Evolutionary conservation across 352 stramenopile species (phyloP), one percentile per base, ranked within the genome.

Genomic region (Phytophthora fragariaefolia): DNA sequence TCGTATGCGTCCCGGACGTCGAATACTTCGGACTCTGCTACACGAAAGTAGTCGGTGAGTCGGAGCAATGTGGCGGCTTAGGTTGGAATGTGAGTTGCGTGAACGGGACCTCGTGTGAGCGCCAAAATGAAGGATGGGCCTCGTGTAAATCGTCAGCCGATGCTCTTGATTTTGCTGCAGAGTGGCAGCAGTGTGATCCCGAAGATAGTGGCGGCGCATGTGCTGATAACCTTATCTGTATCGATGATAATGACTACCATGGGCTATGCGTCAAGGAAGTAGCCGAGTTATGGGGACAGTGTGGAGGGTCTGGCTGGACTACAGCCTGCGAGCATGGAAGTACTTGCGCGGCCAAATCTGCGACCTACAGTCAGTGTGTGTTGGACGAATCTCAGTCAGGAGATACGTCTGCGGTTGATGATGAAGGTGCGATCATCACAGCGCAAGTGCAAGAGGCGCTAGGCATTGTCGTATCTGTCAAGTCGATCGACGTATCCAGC

Each of bases 311-410:
- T 34, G 50, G 49, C 4, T 79, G 71, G 71, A 59, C 13, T 12
- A 69, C 51, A 7, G 36, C 51, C 42, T 79, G 66, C 42, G 57
- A 51, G 38, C 17, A 42, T 18, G 66, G 66, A 36, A 55, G 38
- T 27, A 43, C 8, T 10, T 79, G 71, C 40, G 34, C 64, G 27
- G 32, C 49, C 27, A 69, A 72, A 23, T 55, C 69, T 20, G 54
- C 51, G 18, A 70, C 60, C 8, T 79, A 79, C 62, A 73, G 66
- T 20, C 71, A 75, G 43, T 79, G 71, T 23, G 38, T 69, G 34
- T 54, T 59, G 38, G 15, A 59, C 18, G 48, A 50, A 18, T 60
- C 53, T 8, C 38, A 55, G 55, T 26, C 26, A 7, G 46, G n/a
- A 17, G 40, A 66, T 10, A n/a, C 38, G 13, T 58, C 52, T 18